These are phyloP conservation scores for Cladophialophora exuberans DNA, from an alignment of 2,329 filamentous ascomycete species.

Conservation along the genomic window DNA sequence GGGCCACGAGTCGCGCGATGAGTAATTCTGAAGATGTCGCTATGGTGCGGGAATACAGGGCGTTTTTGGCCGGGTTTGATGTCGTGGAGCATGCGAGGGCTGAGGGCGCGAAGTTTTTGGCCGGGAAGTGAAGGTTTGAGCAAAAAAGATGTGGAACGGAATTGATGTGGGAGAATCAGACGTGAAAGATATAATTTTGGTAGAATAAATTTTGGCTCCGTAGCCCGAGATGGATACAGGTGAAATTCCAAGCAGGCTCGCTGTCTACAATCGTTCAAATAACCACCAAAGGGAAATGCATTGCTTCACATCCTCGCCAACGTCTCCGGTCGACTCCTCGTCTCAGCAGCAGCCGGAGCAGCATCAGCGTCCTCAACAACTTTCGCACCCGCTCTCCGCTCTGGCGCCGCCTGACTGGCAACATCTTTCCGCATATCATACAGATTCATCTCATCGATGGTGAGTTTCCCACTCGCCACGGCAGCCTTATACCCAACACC, in stretches of 20 bases:
- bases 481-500: constrained; percentile 60
- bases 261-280: too few species aligned
- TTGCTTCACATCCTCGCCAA: constrained; percentile 9
- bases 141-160: too few species aligned
- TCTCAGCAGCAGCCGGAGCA: too few species aligned
- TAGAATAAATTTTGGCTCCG: too few species aligned
- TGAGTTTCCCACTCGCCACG: constrained; percentile 63
- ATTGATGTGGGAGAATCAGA: too few species aligned
- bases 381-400: background rate
- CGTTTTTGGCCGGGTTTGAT: background rate
- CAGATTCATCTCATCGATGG: constrained; percentile 71
- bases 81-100: background rate
- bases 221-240: too few species aligned
- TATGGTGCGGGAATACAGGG: background rate
- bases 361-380: too few species aligned
- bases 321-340: too few species aligned
- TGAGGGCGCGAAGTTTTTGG: too few species aligned
- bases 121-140: background rate
- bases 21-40: background rate
- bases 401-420: constrained; percentile 3
- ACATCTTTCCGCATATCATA: constrained; percentile 13
- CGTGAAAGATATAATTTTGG: too few species aligned
- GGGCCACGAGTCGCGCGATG: background rate
- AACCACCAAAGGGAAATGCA: too few species aligned
- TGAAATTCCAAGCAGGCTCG: too few species aligned